These are phyloP conservation scores for Lepraria neglecta DNA, from an alignment of 495 filamentous ascomycete genomes.

Conservation along the genomic window DNA sequence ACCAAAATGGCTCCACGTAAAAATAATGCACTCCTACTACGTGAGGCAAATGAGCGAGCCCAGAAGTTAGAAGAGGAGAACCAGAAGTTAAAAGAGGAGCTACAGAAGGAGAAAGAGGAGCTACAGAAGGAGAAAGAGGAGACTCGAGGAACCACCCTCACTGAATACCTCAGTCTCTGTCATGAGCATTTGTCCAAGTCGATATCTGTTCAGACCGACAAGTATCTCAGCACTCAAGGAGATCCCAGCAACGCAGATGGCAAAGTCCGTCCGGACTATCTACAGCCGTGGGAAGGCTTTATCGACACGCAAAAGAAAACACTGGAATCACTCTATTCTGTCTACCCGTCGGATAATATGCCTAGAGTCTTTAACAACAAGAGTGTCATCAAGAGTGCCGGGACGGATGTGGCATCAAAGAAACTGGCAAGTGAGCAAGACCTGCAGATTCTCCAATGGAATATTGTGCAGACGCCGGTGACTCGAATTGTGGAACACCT, in stretches of 20 bases:
- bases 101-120: neutral
- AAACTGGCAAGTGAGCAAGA: neutral
- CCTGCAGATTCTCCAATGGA: neutral
- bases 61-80: neutral
- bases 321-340: neutral
- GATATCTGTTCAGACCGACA: slow-evolving; percentile 30
- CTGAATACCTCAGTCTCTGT: slow-evolving; percentile 26
- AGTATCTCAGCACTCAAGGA: slow-evolving; percentile 29
- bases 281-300: neutral
- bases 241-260: slow-evolving; percentile 14
- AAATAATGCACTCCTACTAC: no score
- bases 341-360: neutral
- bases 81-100: neutral
- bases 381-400: neutral
- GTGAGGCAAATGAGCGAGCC: neutral
- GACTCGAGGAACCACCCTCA: slow-evolving; percentile 3
- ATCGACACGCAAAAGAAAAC: neutral
- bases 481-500: neutral
- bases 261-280: slow-evolving; percentile 16
- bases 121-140: neutral
- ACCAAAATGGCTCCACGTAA: no score
- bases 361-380: neutral
- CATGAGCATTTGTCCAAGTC: slow-evolving; percentile 30
- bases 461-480: neutral
- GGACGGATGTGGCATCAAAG: neutral